phyloP scores from a whole-genome alignment of 192 early-diverging fungal genomes.

The Coemansia sp. region DNA sequence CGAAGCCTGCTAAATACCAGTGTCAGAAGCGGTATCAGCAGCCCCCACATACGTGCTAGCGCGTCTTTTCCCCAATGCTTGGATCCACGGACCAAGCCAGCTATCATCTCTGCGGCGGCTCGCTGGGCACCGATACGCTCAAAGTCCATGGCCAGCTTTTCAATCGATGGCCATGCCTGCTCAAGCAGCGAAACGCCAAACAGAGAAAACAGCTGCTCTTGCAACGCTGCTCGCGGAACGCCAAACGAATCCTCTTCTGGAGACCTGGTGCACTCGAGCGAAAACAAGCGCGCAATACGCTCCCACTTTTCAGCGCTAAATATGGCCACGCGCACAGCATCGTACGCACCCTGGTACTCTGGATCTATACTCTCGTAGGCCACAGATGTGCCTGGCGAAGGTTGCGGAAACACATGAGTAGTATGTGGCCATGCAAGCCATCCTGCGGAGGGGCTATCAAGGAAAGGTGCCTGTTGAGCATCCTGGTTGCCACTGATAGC shows the following conservation, averaged over 20 bases:
- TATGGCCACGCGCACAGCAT: slow-evolving; percentile 60
- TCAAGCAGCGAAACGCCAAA: slow-evolving; percentile 66
- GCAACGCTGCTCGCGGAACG: slow-evolving; percentile 61
- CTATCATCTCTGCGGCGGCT: slow-evolving; percentile 76
- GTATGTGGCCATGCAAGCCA: slow-evolving; percentile 82
- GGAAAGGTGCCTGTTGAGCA: slow-evolving; percentile 30
- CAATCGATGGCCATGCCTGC: slow-evolving; percentile 59
- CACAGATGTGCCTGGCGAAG: slow-evolving; percentile 30
- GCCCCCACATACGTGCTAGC: slow-evolving; percentile 65
- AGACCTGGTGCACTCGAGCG: slow-evolving; percentile 66
- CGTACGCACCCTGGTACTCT: slow-evolving; percentile 58
- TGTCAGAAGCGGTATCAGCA: slow-evolving; percentile 65
- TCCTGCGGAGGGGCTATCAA: slow-evolving; percentile 67
- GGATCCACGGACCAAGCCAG: slow-evolving; percentile 80
- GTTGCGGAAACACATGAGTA: slow-evolving; percentile 58
- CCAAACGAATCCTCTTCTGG: slow-evolving; percentile 71
- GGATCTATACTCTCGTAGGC: slow-evolving; percentile 61
- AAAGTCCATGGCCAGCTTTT: slow-evolving; percentile 48
- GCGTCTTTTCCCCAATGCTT: slow-evolving; percentile 77
- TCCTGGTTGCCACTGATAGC: slow-evolving; percentile 34
- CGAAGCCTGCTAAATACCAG: slow-evolving; percentile 66
- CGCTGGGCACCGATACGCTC: slow-evolving; percentile 81
- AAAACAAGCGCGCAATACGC: slow-evolving; percentile 62
- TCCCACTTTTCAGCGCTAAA: slow-evolving; percentile 68
- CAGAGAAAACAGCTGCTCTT: slow-evolving; percentile 69